Evolutionary conservation across 306 rosid genomes (phyloP).

Genomic region (Gleditsia sinensis): DNA sequence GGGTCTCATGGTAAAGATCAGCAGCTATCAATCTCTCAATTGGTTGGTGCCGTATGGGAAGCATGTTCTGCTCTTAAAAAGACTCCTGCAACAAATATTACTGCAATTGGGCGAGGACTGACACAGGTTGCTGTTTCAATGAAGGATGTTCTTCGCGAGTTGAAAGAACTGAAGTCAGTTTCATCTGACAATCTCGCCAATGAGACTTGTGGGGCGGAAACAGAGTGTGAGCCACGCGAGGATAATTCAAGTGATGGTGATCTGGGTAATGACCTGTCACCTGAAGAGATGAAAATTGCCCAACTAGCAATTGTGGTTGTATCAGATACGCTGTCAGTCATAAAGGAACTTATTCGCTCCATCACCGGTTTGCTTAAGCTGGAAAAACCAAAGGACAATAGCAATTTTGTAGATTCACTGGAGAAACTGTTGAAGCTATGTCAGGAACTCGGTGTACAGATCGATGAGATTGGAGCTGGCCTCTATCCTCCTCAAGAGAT

Average conservation of each 20-base stretch:
- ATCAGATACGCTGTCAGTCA: constrained; percentile 58
- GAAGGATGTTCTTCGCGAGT: constrained; percentile 91
- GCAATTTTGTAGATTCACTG: constrained; percentile 58
- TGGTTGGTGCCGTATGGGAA: constrained; percentile 88
- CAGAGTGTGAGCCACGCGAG: constrained; percentile 39
- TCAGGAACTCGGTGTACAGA: constrained; percentile 63
- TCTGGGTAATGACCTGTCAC: constrained; percentile 82
- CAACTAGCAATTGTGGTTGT: constrained; percentile 55
- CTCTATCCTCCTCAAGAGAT: constrained; percentile 93
- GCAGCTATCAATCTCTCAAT: constrained; percentile 60
- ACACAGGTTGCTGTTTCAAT: constrained; percentile 81
- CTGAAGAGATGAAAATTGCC: constrained; percentile 85
- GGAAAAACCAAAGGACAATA: constrained; percentile 55
- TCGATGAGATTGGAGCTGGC: constrained; percentile 91
- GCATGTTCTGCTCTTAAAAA: constrained; percentile 80
- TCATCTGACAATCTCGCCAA: constrained; percentile 38
- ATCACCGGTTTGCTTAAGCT: constrained; percentile 72
- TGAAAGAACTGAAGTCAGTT: constrained; percentile 84
- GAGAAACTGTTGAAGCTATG: constrained; percentile 77
- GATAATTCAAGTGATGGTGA: constrained; percentile 59
- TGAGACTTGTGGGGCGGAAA: constrained; percentile 33
- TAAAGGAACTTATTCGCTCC: constrained; percentile 79
- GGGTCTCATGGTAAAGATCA: constrained; percentile 52
- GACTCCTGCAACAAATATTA: constrained; percentile 75
- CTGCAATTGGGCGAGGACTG: constrained; percentile 84